A percentile compares a stretch with the other conserved stretches of the same genome.
phyloP scores from a whole-genome alignment of 176 grass and related monocot genomes.

The Ensete glaucum region DNA sequence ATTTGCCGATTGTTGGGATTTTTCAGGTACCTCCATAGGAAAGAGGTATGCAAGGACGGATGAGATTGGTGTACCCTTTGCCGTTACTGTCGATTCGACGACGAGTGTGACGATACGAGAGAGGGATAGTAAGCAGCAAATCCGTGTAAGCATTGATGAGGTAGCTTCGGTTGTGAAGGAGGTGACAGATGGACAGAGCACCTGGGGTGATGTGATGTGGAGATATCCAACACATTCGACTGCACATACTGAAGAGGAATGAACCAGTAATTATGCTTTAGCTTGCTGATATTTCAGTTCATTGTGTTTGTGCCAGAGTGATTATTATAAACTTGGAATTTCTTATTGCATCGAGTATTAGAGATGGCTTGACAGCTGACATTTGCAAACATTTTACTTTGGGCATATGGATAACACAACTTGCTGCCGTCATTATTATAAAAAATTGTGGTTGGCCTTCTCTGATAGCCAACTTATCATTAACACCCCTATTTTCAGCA shows the following conservation, averaged over 20 bases:
- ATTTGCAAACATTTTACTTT: too few relatives aligned
- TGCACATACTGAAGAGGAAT: slow-evolving; percentile 24
- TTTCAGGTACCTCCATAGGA: slow-evolving; percentile 68
- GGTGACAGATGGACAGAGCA: slow-evolving; percentile 57
- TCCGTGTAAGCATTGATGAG: slow-evolving; percentile 60
- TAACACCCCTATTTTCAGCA: too few relatives aligned
- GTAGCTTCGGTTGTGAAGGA: slow-evolving; percentile 67
- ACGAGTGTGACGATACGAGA: slow-evolving; percentile 55
- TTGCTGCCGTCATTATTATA: too few relatives aligned
- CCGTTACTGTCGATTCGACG: slow-evolving; percentile 59
- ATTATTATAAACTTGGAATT: too few relatives aligned
- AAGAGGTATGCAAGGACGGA: slow-evolving; percentile 74
- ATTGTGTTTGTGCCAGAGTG: too few relatives aligned
- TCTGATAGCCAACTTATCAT: too few relatives aligned
- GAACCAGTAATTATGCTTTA: background rate
- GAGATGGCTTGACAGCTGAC: too few relatives aligned
- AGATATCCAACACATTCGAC: slow-evolving; percentile 45
- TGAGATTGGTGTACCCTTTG: slow-evolving; percentile 64
- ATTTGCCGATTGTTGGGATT: background rate
- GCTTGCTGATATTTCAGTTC: too few relatives aligned
- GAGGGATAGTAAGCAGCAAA: slow-evolving; percentile 74
- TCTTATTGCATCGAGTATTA: too few relatives aligned
- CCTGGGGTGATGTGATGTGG: slow-evolving; percentile 92
- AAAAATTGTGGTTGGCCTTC: too few relatives aligned
- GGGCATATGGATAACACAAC: too few relatives aligned